Percentiles rank a stretch among this genome's conserved stretches.
Conservation (phyloP, 2,329 filamentous ascomycete genomes). For the Penicillium sp. region DNA sequence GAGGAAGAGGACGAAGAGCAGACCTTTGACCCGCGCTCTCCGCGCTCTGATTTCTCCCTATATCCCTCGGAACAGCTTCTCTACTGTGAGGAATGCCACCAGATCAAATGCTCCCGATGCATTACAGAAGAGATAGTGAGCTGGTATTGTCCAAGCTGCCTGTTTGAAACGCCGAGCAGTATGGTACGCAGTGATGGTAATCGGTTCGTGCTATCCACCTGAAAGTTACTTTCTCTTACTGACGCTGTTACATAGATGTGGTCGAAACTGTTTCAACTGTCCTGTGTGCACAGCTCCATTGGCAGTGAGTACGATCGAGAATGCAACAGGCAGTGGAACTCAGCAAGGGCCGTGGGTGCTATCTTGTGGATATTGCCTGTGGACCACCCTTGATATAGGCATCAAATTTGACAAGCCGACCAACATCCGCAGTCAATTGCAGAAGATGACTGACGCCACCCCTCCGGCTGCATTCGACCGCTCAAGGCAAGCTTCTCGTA, state of each 20-base stretch:
- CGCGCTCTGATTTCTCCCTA: conserved; percentile 85
- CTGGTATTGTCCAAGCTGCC: conserved; percentile 91
- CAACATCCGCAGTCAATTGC: conserved; percentile 78
- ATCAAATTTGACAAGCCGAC: conserved; percentile 88
- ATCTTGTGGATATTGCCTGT: conserved; percentile 87
- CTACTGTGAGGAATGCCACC: conserved; percentile 96
- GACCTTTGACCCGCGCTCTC: conserved; percentile 82
- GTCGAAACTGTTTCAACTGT: conserved; percentile 93
- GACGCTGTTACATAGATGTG: conserved; percentile 65
- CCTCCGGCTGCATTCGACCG: conserved; percentile 22
- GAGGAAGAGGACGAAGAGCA: conserved; percentile 69
- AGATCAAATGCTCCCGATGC: conserved; percentile 91
- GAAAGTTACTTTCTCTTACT: neutral
- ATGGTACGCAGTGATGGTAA: conserved; percentile 92
- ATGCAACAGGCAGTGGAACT: conserved; percentile 43
- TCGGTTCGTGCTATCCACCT: conserved; percentile 60
- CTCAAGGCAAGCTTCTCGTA: conserved; percentile 41
- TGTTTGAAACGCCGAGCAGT: conserved; percentile 94
- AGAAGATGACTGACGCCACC: conserved; percentile 61
- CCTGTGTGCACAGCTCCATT: conserved; percentile 84
- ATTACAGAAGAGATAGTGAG: conserved; percentile 91
- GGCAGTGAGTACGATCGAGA: conserved; percentile 70
- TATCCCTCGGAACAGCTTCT: conserved; percentile 91
- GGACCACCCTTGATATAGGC: conserved; percentile 86
- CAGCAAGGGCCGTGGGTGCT: conserved; percentile 70